Conservation (phyloP, 768 basidiomycete species). For the Boletus sensibilis region DNA sequence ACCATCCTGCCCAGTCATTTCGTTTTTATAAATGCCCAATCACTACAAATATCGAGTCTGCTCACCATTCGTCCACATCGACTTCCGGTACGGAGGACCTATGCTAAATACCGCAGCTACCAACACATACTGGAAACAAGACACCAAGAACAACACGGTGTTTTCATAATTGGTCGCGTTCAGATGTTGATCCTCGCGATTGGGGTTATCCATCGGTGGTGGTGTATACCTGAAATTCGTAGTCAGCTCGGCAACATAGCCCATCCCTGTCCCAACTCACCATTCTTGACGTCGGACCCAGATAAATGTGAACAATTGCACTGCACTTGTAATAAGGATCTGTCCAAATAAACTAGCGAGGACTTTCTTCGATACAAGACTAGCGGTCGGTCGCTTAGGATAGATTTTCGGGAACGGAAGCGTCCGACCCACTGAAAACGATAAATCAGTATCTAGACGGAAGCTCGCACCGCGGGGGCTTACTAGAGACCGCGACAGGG, state of each 20-base stretch:
- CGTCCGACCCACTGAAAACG: slow-evolving; percentile 83
- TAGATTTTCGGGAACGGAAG: slow-evolving; percentile 84
- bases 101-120: slow-evolving; percentile 98
- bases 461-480: slow-evolving; percentile 30
- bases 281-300: slow-evolving; percentile 87
- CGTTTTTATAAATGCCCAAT: not conserved
- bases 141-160: slow-evolving; percentile 85
- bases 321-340: slow-evolving; percentile 75
- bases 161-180: slow-evolving; percentile 91
- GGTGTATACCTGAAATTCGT: slow-evolving; percentile 65
- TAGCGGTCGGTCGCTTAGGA: slow-evolving; percentile 91
- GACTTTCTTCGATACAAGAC: slow-evolving; percentile 93
- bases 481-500: slow-evolving; percentile 94
- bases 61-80: slow-evolving; percentile 94
- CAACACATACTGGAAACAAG: slow-evolving; percentile 98
- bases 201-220: slow-evolving; percentile 49
- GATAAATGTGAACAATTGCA: slow-evolving; percentile 86
- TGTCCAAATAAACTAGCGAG: slow-evolving; percentile 92
- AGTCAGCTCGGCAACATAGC: not conserved
- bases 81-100: slow-evolving; percentile 92
- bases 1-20: slow-evolving; percentile 51
- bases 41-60: slow-evolving; percentile 1
- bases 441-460: slow-evolving; percentile 6
- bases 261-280: slow-evolving; percentile 39
- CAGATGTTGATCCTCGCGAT: slow-evolving; percentile 63